Percentiles rank a stretch among this genome's conserved stretches.
phyloP scores from a whole-genome alignment of 1,284 basidiomycete genomes.

The Moesziomyces sp. region DNA sequence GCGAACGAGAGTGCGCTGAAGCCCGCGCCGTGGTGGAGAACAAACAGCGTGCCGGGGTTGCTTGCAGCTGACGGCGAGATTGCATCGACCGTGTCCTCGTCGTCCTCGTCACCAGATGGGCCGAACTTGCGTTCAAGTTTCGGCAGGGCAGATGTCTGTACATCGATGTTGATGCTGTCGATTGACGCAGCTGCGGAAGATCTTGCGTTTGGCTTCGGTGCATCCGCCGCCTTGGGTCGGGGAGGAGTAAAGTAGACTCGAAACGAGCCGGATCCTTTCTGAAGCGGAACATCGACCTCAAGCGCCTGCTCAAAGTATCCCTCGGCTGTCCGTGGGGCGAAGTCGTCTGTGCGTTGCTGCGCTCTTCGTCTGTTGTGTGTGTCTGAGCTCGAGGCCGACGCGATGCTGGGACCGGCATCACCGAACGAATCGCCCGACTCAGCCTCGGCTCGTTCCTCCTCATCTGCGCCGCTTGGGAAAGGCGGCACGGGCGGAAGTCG shows the following conservation, averaged over 20 bases:
- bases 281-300: constrained; percentile 55
- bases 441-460: constrained; percentile 13
- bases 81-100: constrained; percentile 62
- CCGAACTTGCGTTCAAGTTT: constrained; percentile 53
- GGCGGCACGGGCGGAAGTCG: constrained; percentile 48
- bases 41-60: constrained; percentile 75
- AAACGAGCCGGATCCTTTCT: constrained; percentile 62
- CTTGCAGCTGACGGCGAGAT: constrained; percentile 37
- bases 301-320: constrained; percentile 63
- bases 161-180: constrained; percentile 9
- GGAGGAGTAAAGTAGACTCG: constrained; percentile 68
- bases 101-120: constrained; percentile 65
- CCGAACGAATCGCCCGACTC: constrained; percentile 7
- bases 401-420: not conserved
- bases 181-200: constrained; percentile 5
- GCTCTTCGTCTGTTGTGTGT: constrained; percentile 1
- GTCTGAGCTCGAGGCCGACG: constrained; percentile 3
- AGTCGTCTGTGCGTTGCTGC: constrained; percentile 14
- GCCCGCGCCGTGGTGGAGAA: constrained; percentile 95
- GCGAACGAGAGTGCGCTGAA: constrained; percentile 90
- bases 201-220: not conserved
- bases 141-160: constrained; percentile 18
- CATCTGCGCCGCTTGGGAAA: constrained; percentile 18
- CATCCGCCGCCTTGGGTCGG: constrained; percentile 6
- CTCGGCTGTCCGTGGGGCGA: constrained; percentile 52